Percentiles rank a stretch among this genome's conserved stretches.
Evolutionary conservation across 2,329 filamentous ascomycete genomes (phyloP).

Genomic region (Colletotrichum sp.): DNA sequence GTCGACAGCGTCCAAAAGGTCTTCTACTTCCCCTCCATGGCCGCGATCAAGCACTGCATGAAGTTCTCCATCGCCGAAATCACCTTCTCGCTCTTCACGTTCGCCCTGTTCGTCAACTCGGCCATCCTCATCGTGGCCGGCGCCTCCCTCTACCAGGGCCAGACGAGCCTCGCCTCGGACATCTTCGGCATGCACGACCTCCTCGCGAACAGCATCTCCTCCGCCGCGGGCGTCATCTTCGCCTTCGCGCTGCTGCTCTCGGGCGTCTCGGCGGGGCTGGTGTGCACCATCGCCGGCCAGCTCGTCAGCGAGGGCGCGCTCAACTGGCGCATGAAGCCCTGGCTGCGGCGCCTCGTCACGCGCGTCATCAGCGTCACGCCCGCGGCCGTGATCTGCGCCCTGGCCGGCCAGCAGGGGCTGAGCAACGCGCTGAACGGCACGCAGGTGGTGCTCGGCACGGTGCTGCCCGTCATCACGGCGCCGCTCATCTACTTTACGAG

Average conservation of each 20-base stretch:
- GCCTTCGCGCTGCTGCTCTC: conserved; percentile 81
- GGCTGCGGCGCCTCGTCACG: conserved; percentile 80
- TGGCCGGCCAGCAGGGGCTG: conserved; percentile 74
- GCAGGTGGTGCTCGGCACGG: conserved; percentile 80
- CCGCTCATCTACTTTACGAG: conserved; percentile 88
- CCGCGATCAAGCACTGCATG: conserved; percentile 76
- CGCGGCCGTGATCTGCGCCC: conserved; percentile 81
- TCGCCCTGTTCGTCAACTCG: conserved; percentile 84
- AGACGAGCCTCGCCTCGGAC: conserved; percentile 69
- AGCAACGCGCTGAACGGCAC: conserved; percentile 74
- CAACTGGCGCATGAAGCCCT: conserved; percentile 75
- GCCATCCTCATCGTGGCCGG: conserved; percentile 89
- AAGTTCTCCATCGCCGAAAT: conserved; percentile 78
- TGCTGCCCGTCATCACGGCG: conserved; percentile 80
- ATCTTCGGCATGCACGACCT: conserved; percentile 84
- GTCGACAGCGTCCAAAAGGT: conserved; percentile 48
- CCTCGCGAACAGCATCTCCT: conserved; percentile 71
- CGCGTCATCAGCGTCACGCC: conserved; percentile 82
- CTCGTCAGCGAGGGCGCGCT: conserved; percentile 88
- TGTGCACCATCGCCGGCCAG: conserved; percentile 88
- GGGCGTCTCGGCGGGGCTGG: conserved; percentile 81
- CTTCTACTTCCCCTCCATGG: conserved; percentile 73
- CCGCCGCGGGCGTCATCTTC: conserved; percentile 82
- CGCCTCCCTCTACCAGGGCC: conserved; percentile 70
- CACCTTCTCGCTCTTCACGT: conserved; percentile 76